Evolutionary conservation across 2,329 filamentous ascomycete genomes (phyloP), one percentile per base, ranked within the genome.

Genomic region (Chrysoporthe austroafricana): DNA sequence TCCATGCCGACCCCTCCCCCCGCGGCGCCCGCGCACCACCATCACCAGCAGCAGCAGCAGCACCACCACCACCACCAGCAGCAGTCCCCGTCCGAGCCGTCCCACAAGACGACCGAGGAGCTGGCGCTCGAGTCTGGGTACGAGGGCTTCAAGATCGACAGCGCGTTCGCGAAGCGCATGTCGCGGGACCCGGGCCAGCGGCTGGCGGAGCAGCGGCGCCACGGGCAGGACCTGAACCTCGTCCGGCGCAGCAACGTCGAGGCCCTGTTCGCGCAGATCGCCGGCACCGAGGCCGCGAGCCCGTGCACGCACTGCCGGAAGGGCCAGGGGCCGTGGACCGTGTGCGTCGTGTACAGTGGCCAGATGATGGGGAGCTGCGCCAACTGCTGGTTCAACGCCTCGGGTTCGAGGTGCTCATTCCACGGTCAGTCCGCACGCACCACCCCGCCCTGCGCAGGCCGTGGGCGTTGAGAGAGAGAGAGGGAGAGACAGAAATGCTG

Each of bases 331-430:
- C 86, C 86, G 0, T 89, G 86, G 86, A 84, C 80, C 0, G 79
- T 80, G 18, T 89, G 86, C 70, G 80, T 89, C n/a, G 78, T 87
- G n/a, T 83, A 86, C 32, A 83, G 84, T 60, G 86, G 86, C 1
- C 84, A 87, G 73, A 85, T 88, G 84, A 88, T 85, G 68, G 86
- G 86, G 11, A 87, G 85, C 72, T 89, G 86, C 70, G 83, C 86
- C 67, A 89, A 89, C 73, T 89, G 86, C 74, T 88, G 86, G 86
- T 88, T 86, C 75, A 89, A 89, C 66, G 86, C 86, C 8, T 87
- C 85, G 62, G 86, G 86, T 11, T 82, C 85, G 11, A 78, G 86
- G 62, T 89, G 86, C 69, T 88, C 85, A 16, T 88, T 88, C 73
- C 86, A 88, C 68, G 85, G 86, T 88, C 77, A 71, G 83, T 74